Evolutionary conservation across 1,284 basidiomycete genomes (phyloP).

Genomic region (Marasmius fiardii): DNA sequence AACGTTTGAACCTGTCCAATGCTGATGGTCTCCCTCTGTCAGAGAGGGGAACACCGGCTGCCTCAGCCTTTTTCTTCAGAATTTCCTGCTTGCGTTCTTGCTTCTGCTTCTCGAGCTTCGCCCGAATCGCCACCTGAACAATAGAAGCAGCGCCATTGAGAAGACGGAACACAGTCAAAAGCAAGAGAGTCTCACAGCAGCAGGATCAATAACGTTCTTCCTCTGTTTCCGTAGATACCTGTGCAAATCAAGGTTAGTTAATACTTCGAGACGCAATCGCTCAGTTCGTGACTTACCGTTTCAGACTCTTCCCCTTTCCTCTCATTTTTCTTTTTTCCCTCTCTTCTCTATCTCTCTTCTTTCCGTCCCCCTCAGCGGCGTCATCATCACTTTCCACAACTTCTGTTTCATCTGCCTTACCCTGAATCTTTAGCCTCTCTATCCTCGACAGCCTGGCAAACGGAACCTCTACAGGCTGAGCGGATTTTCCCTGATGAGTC

Average conservation of each 20-base stretch:
- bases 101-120: constrained; percentile 64
- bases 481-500: constrained; percentile 42
- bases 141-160: neutral
- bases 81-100: constrained; percentile 47
- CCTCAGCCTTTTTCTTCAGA: constrained; percentile 29
- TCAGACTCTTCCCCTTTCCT: constrained; percentile 81
- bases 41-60: constrained; percentile 22
- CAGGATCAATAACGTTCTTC: constrained; percentile 91
- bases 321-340: constrained; percentile 81
- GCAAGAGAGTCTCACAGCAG: constrained; percentile 52
- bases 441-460: constrained; percentile 72
- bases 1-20: constrained; percentile 59
- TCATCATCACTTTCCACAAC: constrained; percentile 35
- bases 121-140: constrained; percentile 60
- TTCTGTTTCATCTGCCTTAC: constrained; percentile 72
- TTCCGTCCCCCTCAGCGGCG: constrained; percentile 36
- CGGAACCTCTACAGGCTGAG: constrained; percentile 42
- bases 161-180: neutral
- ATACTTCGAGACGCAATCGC: neutral
- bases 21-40: constrained; percentile 48
- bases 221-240: constrained; percentile 82
- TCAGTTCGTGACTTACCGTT: constrained; percentile 45
- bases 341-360: constrained; percentile 40
- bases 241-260: neutral
- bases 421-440: constrained; percentile 67